Evolutionary conservation across 805 yeast genomes (phyloP).

Genomic region (Yarrowia sp.): DNA sequence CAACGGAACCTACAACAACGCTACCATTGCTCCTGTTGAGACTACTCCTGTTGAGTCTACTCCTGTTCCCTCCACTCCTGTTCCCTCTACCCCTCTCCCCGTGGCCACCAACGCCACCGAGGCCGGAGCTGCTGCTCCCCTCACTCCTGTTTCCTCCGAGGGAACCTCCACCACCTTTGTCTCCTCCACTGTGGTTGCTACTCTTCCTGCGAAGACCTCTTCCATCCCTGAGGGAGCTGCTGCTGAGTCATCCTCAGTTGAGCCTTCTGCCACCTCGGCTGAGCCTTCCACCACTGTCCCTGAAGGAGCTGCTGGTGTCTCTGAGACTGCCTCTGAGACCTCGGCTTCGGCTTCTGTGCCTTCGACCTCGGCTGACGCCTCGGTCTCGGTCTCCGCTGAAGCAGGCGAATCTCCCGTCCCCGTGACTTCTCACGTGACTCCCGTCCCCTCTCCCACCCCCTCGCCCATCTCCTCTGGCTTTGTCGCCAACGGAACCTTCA

Average conservation of each 20-base stretch:
- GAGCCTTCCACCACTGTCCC: neutral
- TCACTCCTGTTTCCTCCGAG: neutral
- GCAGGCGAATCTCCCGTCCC: slow-evolving; percentile 11
- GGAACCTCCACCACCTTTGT: slow-evolving; percentile 22
- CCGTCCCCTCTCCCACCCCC: slow-evolving; percentile 1
- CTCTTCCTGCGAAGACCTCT: slow-evolving; percentile 10
- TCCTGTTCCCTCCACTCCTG: neutral
- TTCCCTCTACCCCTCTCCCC: neutral
- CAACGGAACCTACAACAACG: slow-evolving; percentile 13
- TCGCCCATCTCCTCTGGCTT: neutral
- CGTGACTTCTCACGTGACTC: neutral
- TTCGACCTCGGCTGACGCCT: no score
- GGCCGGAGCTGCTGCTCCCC: neutral
- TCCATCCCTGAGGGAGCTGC: slow-evolving; percentile 21
- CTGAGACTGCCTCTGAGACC: no score
- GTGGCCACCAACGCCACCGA: slow-evolving; percentile 16
- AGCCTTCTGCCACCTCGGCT: neutral
- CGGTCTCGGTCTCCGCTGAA: neutral
- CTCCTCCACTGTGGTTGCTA: slow-evolving; percentile 29
- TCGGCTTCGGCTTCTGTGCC: no score
- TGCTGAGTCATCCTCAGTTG: neutral
- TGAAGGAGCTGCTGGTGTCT: neutral
- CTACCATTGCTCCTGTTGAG: slow-evolving; percentile 9
- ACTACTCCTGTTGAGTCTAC: neutral
- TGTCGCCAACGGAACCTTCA: slow-evolving; percentile 25